phyloP scores from a whole-genome alignment of 208 protist species.

The Acanthamoeba royreba region DNA sequence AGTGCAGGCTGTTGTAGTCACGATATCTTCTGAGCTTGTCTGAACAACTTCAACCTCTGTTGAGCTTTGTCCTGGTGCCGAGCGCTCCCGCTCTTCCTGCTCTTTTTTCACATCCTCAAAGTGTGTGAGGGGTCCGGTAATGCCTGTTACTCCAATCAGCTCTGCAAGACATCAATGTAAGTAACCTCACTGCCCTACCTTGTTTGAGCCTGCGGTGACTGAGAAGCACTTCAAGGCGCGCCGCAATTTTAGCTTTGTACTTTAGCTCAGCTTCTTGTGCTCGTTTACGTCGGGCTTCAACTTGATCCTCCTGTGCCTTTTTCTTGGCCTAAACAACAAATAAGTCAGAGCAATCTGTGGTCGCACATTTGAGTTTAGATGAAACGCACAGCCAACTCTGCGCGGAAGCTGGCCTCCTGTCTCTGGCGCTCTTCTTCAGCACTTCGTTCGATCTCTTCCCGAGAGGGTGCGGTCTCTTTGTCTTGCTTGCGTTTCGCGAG shows the following conservation, averaged over 20 bases:
- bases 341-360: too few species aligned
- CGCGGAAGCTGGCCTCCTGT: not conserved
- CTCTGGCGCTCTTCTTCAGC: not conserved
- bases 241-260: not conserved
- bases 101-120: not conserved
- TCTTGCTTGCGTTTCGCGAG: not conserved
- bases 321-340: not conserved
- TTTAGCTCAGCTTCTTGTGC: not conserved
- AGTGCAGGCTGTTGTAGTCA: too few species aligned
- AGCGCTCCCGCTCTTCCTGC: not conserved
- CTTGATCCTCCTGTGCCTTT: not conserved
- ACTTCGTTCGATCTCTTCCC: not conserved
- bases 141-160: not conserved
- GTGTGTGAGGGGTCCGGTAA: not conserved
- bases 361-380: not conserved
- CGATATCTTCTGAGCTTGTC: too few species aligned
- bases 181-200: not conserved
- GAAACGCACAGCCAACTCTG: not conserved
- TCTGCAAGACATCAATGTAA: not conserved
- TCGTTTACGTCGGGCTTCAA: not conserved
- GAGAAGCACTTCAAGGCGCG: not conserved
- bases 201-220: not conserved
- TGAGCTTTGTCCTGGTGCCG: too few species aligned
- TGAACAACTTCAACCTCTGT: too few species aligned
- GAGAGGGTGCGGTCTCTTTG: not conserved